Evolutionary conservation across 306 rosid genomes (phyloP).

Genomic region (Dalbergia cochinchinensis): DNA sequence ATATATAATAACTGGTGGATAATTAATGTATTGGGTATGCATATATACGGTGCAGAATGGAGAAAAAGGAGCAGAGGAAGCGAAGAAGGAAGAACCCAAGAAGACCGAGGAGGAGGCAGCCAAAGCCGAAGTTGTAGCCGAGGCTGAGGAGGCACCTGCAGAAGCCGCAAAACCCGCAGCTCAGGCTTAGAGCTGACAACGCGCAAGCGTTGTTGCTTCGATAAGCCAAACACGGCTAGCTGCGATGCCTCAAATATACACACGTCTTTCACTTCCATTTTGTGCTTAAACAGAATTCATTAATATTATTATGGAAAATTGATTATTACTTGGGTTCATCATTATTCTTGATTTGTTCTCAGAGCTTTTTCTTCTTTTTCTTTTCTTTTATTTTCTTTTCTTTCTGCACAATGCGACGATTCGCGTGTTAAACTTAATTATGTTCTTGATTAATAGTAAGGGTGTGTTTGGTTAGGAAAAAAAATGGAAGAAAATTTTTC

Average conservation of each 20-base stretch:
- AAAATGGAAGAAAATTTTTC: no score
- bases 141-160: slow-evolving; percentile 3
- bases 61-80: slow-evolving; percentile 31
- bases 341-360: not conserved
- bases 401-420: no score
- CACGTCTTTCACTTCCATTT: slow-evolving; percentile 19
- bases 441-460: no score
- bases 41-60: slow-evolving; percentile 13
- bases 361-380: not conserved
- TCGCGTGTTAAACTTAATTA: no score
- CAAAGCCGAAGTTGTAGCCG: not conserved
- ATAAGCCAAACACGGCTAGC: not conserved
- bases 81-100: slow-evolving; percentile 13
- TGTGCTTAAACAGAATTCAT: slow-evolving; percentile 37
- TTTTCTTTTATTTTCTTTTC: no score
- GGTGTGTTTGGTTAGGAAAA: no score
- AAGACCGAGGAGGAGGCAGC: not conserved
- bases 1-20: not conserved
- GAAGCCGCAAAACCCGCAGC: not conserved
- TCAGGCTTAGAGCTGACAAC: not conserved
- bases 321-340: slow-evolving; percentile 8
- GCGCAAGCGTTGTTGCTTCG: slow-evolving; percentile 19
- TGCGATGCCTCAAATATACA: not conserved
- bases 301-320: slow-evolving; percentile 12
- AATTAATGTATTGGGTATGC: not conserved